Base-by-base conservation (phyloP, 2,329 filamentous ascomycete species). In the Magnaporthiopsis incrustans region DNA sequence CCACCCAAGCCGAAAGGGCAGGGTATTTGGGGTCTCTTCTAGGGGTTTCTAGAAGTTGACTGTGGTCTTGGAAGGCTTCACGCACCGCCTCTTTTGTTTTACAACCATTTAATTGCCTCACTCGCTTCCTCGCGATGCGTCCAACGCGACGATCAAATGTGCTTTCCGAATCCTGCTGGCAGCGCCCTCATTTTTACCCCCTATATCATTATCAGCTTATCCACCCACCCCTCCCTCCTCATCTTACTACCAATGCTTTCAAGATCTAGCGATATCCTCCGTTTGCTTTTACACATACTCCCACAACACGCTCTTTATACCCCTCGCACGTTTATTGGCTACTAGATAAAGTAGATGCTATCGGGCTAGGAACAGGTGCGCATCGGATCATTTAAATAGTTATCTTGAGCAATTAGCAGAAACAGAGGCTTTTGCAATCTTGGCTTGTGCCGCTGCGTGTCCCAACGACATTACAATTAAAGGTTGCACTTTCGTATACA, bases 21-120 rank as follows among this genome's bases (percentile, higher is more conserved):
- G 32, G 79, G 80, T 0, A 75, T 84, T 38, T 85, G 82, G 82
- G 76, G 79, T 57, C 7, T 27, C 7, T 32, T 58, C 57, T 50
- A 79, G 73, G 22, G 44, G 3, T 53, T 11, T 14, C 18, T 22
- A 25, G 44, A 6, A 22, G 2, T 6, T 3, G 22, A 6, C 44
- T 53, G n/a, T 25, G 44, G 67, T 68, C 80, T 60, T 38, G 14
- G 6, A 26, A 26, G 22, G 18, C 6, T 11, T 22, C 11, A 22
- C 15, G 6, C 15, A 30, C 15, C 38, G 6, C 38, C 38, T 18
- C 18, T 53, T 14, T 25, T n/a, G 18, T 25, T 53, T 53, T 53
- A 53, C 38, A 6, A 15, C 22, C 18, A 22, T 53, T 53, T 44
- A 53, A 53, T 53, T 22, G 12, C 7, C 44, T 50, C 44, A 8